phyloP scores from a whole-genome alignment of 2,329 filamentous ascomycete genomes.

The Neospermospora avenae region DNA sequence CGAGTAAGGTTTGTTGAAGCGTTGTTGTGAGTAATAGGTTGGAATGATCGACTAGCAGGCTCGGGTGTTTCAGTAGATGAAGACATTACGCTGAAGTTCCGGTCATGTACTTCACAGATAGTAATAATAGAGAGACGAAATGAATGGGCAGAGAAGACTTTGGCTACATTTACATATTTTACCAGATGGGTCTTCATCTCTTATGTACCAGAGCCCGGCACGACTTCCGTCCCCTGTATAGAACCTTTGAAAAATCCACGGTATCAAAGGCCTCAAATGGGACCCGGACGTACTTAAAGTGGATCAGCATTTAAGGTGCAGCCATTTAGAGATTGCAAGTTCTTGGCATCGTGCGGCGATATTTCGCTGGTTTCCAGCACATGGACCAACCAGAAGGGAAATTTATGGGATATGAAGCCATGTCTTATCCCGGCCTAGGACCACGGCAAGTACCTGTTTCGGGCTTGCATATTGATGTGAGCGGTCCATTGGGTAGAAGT shows the following conservation, averaged over 20 bases:
- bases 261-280: slow-evolving; percentile 16
- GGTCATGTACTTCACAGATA: not conserved
- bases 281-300: slow-evolving; percentile 1
- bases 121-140: not conserved
- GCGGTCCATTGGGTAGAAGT: not conserved
- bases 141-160: not conserved
- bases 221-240: slow-evolving; percentile 7
- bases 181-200: slow-evolving; percentile 1
- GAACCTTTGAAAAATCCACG: not conserved
- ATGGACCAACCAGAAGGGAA: not conserved
- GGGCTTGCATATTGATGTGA: not conserved
- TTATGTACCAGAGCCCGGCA: slow-evolving; percentile 13
- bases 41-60: not conserved
- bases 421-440: not conserved
- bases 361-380: slow-evolving; percentile 15
- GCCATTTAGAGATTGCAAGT: slow-evolving; percentile 17
- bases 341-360: slow-evolving; percentile 25
- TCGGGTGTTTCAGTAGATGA: slow-evolving; percentile 1
- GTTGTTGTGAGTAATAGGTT: slow-evolving; percentile 7
- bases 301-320: slow-evolving; percentile 5
- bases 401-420: not conserved
- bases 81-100: not conserved
- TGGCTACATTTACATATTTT: not conserved
- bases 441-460: not conserved
- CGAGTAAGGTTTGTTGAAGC: slow-evolving; percentile 11